Evolutionary conservation across 352 stramenopile species (phyloP).

Genomic region (Phytophthora fragariae): DNA sequence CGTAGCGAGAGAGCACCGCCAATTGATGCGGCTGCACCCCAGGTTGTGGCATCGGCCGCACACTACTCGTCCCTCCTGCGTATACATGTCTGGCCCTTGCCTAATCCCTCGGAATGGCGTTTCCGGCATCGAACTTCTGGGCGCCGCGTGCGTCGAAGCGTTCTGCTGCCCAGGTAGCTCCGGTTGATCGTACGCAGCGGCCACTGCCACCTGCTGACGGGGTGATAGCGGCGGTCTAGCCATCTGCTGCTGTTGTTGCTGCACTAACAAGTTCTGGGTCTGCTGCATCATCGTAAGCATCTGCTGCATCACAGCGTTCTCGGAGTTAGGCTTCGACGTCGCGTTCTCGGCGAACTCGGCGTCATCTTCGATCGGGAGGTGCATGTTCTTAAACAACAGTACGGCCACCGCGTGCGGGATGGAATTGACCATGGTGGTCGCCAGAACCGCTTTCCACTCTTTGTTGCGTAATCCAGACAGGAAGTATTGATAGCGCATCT

Average conservation of each 20-base stretch:
- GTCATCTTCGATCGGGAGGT: too few relatives aligned
- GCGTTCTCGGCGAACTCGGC: too few relatives aligned
- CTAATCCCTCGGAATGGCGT: neutral
- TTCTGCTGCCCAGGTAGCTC: too few relatives aligned
- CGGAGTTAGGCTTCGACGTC: too few relatives aligned
- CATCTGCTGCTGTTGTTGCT: neutral
- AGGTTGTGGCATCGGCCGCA: neutral
- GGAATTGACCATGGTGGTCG: conserved; percentile 1
- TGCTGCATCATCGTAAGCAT: conserved; percentile 2
- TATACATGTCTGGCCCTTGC: neutral
- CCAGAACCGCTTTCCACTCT: neutral
- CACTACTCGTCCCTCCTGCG: neutral
- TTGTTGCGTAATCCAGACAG: neutral
- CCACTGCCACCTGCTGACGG: too few relatives aligned
- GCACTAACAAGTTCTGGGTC: neutral
- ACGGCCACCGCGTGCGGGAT: neutral
- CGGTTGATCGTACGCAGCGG: too few relatives aligned
- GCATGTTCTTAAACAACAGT: too few relatives aligned
- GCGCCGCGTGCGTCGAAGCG: too few relatives aligned
- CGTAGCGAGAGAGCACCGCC: neutral
- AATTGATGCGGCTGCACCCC: neutral
- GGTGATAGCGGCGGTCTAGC: too few relatives aligned
- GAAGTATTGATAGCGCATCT: neutral
- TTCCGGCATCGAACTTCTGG: neutral
- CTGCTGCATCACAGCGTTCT: too few relatives aligned